Conservation (phyloP, 108 stramenopile species). For the Cyclotella baltica region DNA sequence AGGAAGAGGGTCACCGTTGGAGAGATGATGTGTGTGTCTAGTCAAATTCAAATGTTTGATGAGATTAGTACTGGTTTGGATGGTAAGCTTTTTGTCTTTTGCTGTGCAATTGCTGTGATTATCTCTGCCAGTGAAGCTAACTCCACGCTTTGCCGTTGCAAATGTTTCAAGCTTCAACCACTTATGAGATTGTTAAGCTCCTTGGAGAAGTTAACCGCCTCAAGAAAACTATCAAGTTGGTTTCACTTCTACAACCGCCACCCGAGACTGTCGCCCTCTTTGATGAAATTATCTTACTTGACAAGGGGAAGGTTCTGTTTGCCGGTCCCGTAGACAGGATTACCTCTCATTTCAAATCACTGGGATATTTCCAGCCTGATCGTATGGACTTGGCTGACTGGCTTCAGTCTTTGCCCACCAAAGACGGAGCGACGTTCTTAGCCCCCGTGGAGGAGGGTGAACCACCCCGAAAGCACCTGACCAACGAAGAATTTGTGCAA, state of each 20-base stretch:
- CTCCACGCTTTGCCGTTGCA: background rate
- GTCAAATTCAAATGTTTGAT: constrained; percentile 57
- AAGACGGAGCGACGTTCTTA: constrained; percentile 59
- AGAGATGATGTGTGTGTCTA: constrained; percentile 75
- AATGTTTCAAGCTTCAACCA: constrained; percentile 10
- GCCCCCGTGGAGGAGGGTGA: constrained; percentile 5
- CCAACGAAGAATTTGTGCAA: constrained; percentile 63
- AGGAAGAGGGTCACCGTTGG: constrained; percentile 88
- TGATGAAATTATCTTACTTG: constrained; percentile 87
- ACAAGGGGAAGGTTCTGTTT: constrained; percentile 83
- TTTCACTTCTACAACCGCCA: constrained; percentile 89
- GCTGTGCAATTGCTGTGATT: background rate
- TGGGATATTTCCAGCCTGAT: constrained; percentile 76
- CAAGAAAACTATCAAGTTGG: constrained; percentile 50
- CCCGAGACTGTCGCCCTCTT: constrained; percentile 94
- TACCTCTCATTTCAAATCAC: constrained; percentile 59
- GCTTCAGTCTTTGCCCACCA: constrained; percentile 66
- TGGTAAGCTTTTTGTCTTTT: constrained; percentile 4
- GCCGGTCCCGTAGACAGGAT: constrained; percentile 81
- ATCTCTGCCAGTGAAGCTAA: too few species aligned
- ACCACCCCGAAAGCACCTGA: constrained; percentile 43
- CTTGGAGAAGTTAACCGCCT: constrained; percentile 48
- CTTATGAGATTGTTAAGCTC: constrained; percentile 65
- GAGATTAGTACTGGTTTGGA: constrained; percentile 68
- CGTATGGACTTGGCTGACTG: constrained; percentile 86